Evolutionary conservation across 768 basidiomycete species (phyloP).

Genomic region (Rickenella mellea): DNA sequence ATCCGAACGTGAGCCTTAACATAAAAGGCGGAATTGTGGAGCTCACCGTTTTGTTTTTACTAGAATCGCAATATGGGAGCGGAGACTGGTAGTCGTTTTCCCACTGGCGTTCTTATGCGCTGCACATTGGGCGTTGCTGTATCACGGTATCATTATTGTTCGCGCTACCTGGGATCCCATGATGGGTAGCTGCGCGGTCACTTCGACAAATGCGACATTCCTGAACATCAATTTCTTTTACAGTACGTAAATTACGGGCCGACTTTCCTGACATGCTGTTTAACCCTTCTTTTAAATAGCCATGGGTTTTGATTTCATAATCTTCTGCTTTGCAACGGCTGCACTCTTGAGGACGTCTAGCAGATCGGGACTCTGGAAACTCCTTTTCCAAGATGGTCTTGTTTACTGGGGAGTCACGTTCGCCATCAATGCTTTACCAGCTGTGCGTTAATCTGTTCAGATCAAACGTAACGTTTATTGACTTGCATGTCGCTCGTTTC

Average conservation of each 20-base stretch:
- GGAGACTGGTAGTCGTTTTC: constrained; percentile 37
- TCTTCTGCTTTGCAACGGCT: constrained; percentile 45
- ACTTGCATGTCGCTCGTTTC: constrained; percentile 34
- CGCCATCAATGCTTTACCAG: constrained; percentile 56
- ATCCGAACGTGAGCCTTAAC: constrained; percentile 45
- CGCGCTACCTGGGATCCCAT: constrained; percentile 39
- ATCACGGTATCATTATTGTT: constrained; percentile 64
- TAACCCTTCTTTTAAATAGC: constrained; percentile 39
- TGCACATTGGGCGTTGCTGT: constrained; percentile 58
- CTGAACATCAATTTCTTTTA: constrained; percentile 62
- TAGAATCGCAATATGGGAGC: constrained; percentile 66
- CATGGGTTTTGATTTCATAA: constrained; percentile 59
- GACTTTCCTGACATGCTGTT: background rate
- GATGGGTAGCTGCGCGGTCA: constrained; percentile 37
- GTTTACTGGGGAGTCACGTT: constrained; percentile 62
- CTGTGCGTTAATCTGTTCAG: constrained; percentile 29
- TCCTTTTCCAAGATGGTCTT: constrained; percentile 67
- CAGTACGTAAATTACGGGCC: constrained; percentile 36
- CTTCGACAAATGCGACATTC: constrained; percentile 41
- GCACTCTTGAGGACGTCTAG: constrained; percentile 35
- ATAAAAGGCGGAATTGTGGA: background rate
- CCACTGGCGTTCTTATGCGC: constrained; percentile 45
- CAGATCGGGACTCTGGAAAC: constrained; percentile 52
- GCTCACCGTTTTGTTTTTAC: constrained; percentile 1
- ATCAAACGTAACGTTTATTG: background rate